phyloP scores from a whole-genome alignment of 1,284 basidiomycete genomes.

The Coniophora puteana region DNA sequence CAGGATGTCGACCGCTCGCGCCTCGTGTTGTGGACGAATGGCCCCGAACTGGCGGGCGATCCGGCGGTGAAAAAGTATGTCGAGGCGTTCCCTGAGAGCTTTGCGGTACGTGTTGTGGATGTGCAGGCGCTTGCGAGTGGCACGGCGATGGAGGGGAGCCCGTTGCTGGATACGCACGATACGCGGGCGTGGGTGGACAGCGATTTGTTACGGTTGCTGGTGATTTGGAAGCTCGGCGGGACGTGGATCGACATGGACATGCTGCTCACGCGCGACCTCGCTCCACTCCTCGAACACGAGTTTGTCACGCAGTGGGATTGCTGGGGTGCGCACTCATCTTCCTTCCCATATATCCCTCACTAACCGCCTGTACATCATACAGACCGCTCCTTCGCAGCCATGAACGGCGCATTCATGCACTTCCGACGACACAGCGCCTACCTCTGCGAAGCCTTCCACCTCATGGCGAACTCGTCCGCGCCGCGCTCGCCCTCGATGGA shows the following conservation, averaged over 20 bases:
- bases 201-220: constrained; percentile 79
- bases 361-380: not conserved
- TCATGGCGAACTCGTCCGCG: constrained; percentile 73
- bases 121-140: constrained; percentile 63
- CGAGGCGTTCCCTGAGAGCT: constrained; percentile 59
- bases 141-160: constrained; percentile 71
- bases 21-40: constrained; percentile 89
- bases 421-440: constrained; percentile 88
- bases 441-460: constrained; percentile 90
- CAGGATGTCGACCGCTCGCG: constrained; percentile 65
- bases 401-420: constrained; percentile 93
- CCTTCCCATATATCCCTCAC: not conserved
- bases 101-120: constrained; percentile 70
- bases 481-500: constrained; percentile 80
- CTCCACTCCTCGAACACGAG: constrained; percentile 84
- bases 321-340: constrained; percentile 68
- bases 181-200: constrained; percentile 89
- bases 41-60: constrained; percentile 59
- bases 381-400: constrained; percentile 49
- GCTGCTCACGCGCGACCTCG: constrained; percentile 79
- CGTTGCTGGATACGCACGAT: constrained; percentile 60
- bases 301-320: constrained; percentile 98
- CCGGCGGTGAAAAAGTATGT: constrained; percentile 60
- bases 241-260: constrained; percentile 97
- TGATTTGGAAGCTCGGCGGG: constrained; percentile 86